A percentile compares a stretch with the other conserved stretches of the same genome.
These are phyloP conservation scores for Entelexis paramagnoliae DNA, from an alignment of 1,139 yeast species.

Conservation along the genomic window DNA sequence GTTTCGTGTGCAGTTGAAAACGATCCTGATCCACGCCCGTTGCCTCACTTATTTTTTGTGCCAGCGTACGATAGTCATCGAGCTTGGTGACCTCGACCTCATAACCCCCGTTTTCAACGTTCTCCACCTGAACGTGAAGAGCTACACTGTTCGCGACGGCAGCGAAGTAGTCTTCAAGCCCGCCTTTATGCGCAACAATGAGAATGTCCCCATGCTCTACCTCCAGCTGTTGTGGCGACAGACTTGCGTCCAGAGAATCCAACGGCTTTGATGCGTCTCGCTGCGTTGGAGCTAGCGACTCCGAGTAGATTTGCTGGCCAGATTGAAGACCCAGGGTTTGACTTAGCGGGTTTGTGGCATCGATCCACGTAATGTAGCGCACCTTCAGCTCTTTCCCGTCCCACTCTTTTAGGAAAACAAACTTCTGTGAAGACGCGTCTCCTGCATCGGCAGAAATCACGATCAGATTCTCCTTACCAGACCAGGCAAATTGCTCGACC, in stretches of 20 bases:
- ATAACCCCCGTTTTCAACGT: conserved; percentile 38
- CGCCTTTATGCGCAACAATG: conserved; percentile 48
- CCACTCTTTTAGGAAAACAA: conserved; percentile 61
- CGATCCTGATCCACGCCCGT: conserved; percentile 46
- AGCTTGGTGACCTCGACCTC: conserved; percentile 47
- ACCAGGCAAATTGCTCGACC: conserved; percentile 17
- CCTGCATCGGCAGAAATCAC: conserved; percentile 39
- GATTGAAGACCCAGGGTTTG: conserved; percentile 33
- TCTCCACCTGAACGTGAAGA: conserved; percentile 30
- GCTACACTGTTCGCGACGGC: conserved; percentile 60
- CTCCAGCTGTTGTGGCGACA: neutral
- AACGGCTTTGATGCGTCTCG: neutral
- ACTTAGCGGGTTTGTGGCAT: conserved; percentile 41
- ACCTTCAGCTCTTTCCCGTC: conserved; percentile 51
- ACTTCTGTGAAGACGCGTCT: conserved; percentile 28
- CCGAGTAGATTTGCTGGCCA: neutral
- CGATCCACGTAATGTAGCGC: conserved; percentile 31
- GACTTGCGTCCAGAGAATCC: neutral
- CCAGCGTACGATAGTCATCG: conserved; percentile 49
- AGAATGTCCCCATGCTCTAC: conserved; percentile 10
- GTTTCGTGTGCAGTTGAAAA: conserved; percentile 42
- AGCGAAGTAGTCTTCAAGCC: conserved; percentile 47
- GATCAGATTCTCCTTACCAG: conserved; percentile 17
- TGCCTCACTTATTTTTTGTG: conserved; percentile 46
- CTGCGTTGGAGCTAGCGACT: neutral